Base-by-base conservation (phyloP, 768 basidiomycete species). In the Fistulinella prunicolor region DNA sequence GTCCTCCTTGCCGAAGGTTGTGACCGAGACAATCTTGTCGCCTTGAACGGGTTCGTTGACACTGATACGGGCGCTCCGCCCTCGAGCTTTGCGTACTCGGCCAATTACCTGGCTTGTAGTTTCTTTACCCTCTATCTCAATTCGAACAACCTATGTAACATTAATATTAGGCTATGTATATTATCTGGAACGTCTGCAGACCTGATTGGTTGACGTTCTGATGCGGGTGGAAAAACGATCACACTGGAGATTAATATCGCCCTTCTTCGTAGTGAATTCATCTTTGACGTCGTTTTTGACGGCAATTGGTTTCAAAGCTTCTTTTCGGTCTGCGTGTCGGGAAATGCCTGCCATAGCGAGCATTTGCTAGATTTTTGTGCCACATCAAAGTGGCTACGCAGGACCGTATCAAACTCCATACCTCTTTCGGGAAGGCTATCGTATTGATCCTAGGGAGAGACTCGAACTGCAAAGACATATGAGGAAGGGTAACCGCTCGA, bases 1-100 rank as follows among this genome's bases (percentile, higher is more conserved):
- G 23, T 67, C 69, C 44, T 76, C 81, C 23, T 72, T 75, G 3
- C 83, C 85, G 37, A 76, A 64, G 3, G 82, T 77, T 9, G 62
- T 73, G 35, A 87, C 69, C 4, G 64, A 61, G 16, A 57, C 14
- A 40, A 66, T 49, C 23, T 42, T 55, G n/a, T 47, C 36, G 2
- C 49, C 51, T 26, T 37, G n/a, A 17, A 70, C 19, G 1, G 56
- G n/a, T 9, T 46, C 60, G 4, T 58, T 43, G 28, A 75, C 36
- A 10, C 35, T 24, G 22, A 80, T 53, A 4, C 22, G 53, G 0
- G 68, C 74, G 12, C 54, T 55, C 7, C 77, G 76, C 4, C 81
- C 79, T 34, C 51, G 13, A 54, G 52, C 60, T 51, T 8, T 47
- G 2, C 55, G 64, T 0, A 61, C 55, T 42, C 62, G 65, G 0